A percentile compares a stretch with the other conserved stretches of the same genome.
Evolutionary conservation across 139 green algal species (phyloP).

Genomic region (Chlamydomonas sphaeroides): DNA sequence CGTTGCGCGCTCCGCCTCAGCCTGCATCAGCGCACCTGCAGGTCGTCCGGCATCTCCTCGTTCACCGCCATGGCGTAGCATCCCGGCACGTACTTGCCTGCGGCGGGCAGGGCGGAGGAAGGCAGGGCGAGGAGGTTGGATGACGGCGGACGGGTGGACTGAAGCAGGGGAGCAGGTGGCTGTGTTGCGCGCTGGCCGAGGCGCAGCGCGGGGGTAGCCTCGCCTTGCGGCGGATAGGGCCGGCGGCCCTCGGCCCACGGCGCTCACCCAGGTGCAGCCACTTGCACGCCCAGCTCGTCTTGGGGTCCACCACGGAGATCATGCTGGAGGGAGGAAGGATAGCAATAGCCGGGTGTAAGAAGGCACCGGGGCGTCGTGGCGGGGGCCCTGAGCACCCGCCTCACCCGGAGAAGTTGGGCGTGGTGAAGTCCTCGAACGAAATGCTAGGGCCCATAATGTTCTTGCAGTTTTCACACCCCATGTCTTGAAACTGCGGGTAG

Average conservation of each 20-base stretch:
- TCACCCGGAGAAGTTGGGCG: slow-evolving; percentile 79
- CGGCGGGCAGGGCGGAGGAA: neutral
- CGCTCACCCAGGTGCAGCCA: slow-evolving; percentile 71
- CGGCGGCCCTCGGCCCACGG: no score
- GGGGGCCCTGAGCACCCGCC: no score
- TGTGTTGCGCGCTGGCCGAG: no score
- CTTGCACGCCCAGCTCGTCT: slow-evolving; percentile 73
- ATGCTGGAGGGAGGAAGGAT: slow-evolving; percentile 60
- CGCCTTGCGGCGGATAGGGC: no score
- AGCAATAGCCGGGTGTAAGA: neutral
- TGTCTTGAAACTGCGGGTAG: slow-evolving; percentile 58
- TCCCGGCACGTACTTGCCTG: slow-evolving; percentile 45
- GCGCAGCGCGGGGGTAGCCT: neutral
- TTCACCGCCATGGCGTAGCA: slow-evolving; percentile 48
- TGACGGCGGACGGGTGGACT: no score
- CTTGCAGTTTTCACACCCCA: slow-evolving; percentile 83
- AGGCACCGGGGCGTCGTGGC: no score
- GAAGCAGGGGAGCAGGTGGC: no score
- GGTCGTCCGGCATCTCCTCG: slow-evolving; percentile 37
- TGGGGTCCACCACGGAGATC: slow-evolving; percentile 73
- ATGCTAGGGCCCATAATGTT: slow-evolving; percentile 70
- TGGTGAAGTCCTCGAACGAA: slow-evolving; percentile 74
- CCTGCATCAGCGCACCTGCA: slow-evolving; percentile 30
- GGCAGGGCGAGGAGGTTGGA: no score
- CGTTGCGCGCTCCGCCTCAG: no score